Conservation (phyloP, 176 grass and related monocot genomes). For the Metroxylon sagu region DNA sequence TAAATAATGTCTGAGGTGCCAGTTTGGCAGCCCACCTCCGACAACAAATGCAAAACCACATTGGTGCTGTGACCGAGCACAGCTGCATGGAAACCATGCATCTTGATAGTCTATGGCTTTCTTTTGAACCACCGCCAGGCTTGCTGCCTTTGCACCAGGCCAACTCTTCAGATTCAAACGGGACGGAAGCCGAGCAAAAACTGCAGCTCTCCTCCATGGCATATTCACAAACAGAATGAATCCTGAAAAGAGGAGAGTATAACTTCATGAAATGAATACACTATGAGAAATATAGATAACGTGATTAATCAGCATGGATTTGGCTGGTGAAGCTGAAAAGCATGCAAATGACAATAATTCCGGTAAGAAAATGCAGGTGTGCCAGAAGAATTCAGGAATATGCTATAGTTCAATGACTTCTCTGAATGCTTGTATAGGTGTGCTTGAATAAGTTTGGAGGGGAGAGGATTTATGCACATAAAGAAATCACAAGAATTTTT, state of each 20-base stretch:
- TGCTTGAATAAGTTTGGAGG: no score
- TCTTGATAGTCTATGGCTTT: constrained; percentile 45
- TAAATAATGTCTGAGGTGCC: constrained; percentile 37
- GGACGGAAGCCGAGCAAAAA: constrained; percentile 49
- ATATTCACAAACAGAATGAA: constrained; percentile 33
- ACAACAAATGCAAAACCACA: constrained; percentile 63
- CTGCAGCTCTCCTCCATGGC: constrained; percentile 35
- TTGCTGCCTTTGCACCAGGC: constrained; percentile 34
- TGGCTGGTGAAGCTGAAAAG: no score
- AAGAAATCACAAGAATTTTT: no score
- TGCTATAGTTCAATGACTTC: no score
- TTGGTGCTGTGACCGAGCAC: constrained; percentile 35
- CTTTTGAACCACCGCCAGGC: background rate
- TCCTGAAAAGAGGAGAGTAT: constrained; percentile 23
- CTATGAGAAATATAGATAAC: no score
- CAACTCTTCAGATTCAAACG: constrained; percentile 41
- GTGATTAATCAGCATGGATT: no score
- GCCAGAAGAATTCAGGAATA: no score
- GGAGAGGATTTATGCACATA: no score
- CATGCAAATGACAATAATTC: no score
- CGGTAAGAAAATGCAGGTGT: no score
- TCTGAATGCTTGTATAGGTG: no score
- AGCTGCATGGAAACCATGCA: constrained; percentile 54
- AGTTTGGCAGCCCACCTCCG: constrained; percentile 39
- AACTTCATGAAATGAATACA: no score